Base-by-base conservation (phyloP, 2,329 filamentous ascomycete genomes). In the Neofusicoccum sp. region DNA sequence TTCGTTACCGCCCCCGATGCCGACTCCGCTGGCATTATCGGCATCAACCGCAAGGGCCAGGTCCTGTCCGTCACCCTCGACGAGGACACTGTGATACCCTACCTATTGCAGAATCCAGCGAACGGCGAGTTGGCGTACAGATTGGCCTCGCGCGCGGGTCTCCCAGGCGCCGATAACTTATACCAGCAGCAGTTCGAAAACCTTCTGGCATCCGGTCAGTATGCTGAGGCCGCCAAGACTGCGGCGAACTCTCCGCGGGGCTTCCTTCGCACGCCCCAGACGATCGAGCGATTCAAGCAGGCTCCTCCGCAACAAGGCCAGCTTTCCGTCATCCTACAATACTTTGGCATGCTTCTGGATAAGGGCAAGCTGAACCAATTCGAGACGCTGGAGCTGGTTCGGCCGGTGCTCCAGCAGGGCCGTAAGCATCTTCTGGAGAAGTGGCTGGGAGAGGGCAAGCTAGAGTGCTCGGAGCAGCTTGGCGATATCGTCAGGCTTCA, bases 41-140 rank as follows among this genome's bases (percentile, higher is more conserved):
- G 91, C 68, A 93, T 99, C 74, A 99, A 99, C 80, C 89, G 96
- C 71, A 96, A 96, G 81, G 96, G 95, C 65, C 95, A 99, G 78
- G 93, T 98, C 48, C 84, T 99, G 64, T 91, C 93, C 61, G 95
- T 98, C 63, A 93, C 89, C 66, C 89, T 99, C 63, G 93, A 98
- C 73, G 96, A 99, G 76, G 86, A 84, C 70, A 96, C 87, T 43
- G 86, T 98, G 73, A 91, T 99, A 66, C 90, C 91, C 41, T 99
- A 99, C 76, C 86, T 99, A 45, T 89, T 98, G 67, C 91, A 97
- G 76, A 98, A 97, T 77, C 93, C 95, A 20, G 93, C 93, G 67
- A 97, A 97, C 77, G 89, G 89, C 16, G 88, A 91, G 65, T 88
- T 99, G 68, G 95, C 95, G 30, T 92, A 98, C 76, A 98, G 96